phyloP scores from a whole-genome alignment of 1,284 basidiomycete genomes.

The Cerioporus squamosus region DNA sequence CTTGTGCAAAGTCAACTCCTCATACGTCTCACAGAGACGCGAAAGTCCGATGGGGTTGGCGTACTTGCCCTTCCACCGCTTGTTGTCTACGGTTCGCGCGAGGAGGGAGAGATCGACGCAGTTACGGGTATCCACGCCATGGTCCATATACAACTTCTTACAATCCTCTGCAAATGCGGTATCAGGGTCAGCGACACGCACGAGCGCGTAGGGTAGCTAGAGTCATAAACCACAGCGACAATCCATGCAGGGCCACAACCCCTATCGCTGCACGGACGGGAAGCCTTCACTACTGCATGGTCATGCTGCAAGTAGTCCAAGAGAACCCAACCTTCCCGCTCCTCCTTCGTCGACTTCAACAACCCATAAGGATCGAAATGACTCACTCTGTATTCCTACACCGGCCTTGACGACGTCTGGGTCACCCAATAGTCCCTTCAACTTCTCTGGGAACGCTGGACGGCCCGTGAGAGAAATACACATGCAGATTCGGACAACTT shows the following conservation, averaged over 20 bases:
- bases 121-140: constrained; percentile 49
- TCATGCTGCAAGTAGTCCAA: no score
- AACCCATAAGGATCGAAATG: not conserved
- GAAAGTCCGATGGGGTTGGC: constrained; percentile 58
- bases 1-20: constrained; percentile 54
- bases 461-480: not conserved
- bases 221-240: no score
- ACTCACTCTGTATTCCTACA: constrained; percentile 69
- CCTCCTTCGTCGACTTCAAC: no score
- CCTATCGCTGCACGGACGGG: no score
- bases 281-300: no score
- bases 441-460: constrained; percentile 58
- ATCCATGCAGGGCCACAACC: no score
- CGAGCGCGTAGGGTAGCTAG: no score
- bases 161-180: constrained; percentile 54
- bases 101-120: constrained; percentile 73
- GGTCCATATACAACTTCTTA: constrained; percentile 64
- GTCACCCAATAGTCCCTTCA: constrained; percentile 55
- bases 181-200: not conserved
- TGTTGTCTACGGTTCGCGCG: constrained; percentile 69
- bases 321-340: no score
- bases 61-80: constrained; percentile 70
- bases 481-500: constrained; percentile 12
- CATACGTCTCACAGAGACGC: constrained; percentile 62
- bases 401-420: constrained; percentile 62